Evolutionary conservation across 2,329 filamentous ascomycete species (phyloP).

Genomic region (Pseudogymnoascus sp.): DNA sequence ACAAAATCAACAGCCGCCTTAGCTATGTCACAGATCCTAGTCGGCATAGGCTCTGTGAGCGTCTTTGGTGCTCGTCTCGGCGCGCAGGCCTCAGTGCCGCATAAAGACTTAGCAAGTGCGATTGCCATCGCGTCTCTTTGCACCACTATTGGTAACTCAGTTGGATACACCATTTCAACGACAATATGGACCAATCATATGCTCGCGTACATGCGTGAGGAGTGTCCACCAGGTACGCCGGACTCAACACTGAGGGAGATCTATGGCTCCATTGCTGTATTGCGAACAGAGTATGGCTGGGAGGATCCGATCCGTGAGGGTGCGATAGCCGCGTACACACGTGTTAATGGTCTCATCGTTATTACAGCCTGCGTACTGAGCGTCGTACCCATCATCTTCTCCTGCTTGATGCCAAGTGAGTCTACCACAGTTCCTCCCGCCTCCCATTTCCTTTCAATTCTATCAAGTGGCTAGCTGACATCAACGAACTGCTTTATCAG

Average conservation of each 20-base stretch:
- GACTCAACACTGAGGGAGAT: conserved; percentile 24
- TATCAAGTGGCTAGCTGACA: neutral
- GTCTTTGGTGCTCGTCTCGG: conserved; percentile 35
- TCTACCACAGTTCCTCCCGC: neutral
- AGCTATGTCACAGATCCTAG: conserved; percentile 31
- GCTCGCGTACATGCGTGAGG: conserved; percentile 27
- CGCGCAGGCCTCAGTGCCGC: conserved; percentile 35
- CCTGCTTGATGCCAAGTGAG: conserved; percentile 32
- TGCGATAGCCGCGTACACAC: conserved; percentile 31
- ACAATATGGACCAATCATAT: conserved; percentile 35
- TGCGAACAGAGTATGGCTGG: conserved; percentile 29
- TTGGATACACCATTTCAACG: conserved; percentile 33
- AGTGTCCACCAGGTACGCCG: conserved; percentile 25
- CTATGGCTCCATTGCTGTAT: conserved; percentile 31
- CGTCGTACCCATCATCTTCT: conserved; percentile 29
- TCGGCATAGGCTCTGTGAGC: conserved; percentile 32
- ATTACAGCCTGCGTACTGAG: conserved; percentile 28
- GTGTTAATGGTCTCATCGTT: conserved; percentile 31
- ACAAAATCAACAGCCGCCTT: conserved; percentile 31
- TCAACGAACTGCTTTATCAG: conserved; percentile 11
- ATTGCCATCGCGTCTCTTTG: conserved; percentile 34
- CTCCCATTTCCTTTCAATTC: neutral
- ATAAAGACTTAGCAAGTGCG: conserved; percentile 34
- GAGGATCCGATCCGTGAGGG: conserved; percentile 31
- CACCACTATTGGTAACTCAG: conserved; percentile 32